Base-by-base conservation (phyloP, 306 rosid species). In the Vicia faba region DNA sequence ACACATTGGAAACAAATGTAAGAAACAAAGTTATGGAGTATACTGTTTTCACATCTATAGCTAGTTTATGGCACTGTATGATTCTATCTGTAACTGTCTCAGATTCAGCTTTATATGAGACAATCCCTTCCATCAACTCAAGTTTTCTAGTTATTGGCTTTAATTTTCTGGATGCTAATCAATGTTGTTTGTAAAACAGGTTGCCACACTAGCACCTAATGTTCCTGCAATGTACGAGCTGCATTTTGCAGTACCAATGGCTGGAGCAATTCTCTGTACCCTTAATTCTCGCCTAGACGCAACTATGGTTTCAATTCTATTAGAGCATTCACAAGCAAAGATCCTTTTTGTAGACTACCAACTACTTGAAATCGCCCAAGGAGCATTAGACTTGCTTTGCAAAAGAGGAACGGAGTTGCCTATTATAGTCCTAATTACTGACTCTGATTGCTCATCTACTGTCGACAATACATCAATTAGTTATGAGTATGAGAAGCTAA, bases 231-330 rank as follows among this genome's bases (percentile, higher is more conserved):
- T 89, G 96, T 83, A 84, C 70, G 98, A 92, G 86, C 79, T 92
- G n/a, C 98, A 92, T 69, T 92, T 92, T 68, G 91, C 93, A 56
- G 96, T 83, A 38, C 98, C 96, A 67, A 92, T 92, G 96, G 87
- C 96, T 0, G 98, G 96, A 46, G 95, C 87, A 55, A 68, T 92
- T 76, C 82, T 92, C 12, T 85, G 95, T 29, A 80, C 91, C 13
- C 84, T 92, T 43, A 92, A 92, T 62, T 20, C 85, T 5, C 96
- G 95, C 55, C 80, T 74, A 11, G 91, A 89, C 49, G 84, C 85
- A 13, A 31, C 84, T 3, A 86, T 82, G 88, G 45, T 84, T 28
- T 78, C 95, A 12, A 61, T 69, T 53, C 77, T 87, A 7, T 66
- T 89, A 5, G 66, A 65, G 44, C 98, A 89, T 73, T 89, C 98